phyloP scores from a whole-genome alignment of 345 rosid genomes.

The Mangifera indica region DNA sequence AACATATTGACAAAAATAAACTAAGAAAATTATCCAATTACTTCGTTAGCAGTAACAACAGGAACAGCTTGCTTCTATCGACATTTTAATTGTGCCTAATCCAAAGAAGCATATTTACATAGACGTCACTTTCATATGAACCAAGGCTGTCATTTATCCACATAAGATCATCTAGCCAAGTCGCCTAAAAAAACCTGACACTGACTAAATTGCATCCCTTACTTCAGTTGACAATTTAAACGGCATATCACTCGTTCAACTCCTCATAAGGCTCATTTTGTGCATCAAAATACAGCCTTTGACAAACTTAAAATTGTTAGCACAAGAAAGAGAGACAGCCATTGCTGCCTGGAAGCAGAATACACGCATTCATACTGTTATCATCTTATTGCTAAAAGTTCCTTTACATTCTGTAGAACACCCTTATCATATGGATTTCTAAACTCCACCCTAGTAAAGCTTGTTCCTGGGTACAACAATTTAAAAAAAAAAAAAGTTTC shows the following conservation, averaged over 20 bases:
- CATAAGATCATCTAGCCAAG: not conserved
- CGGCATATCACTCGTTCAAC: not conserved
- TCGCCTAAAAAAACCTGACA: not conserved
- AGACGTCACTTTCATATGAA: not conserved
- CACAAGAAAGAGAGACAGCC: not conserved
- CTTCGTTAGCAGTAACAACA: not conserved
- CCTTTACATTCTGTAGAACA: slow-evolving; percentile 42
- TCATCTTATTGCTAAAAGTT: slow-evolving; percentile 23
- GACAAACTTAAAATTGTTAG: not conserved
- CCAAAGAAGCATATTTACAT: not conserved
- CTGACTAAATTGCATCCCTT: not conserved
- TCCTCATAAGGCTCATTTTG: not conserved
- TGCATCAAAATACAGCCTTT: not conserved
- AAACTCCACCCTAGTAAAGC: slow-evolving; percentile 24
- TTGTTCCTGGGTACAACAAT: slow-evolving; percentile 31
- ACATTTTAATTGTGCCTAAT: not conserved
- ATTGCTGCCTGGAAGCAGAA: no score
- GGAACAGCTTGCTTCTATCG: not conserved
- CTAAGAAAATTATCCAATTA: not conserved
- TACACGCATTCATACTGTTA: not conserved
- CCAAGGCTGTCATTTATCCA: not conserved
- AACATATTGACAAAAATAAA: not conserved
- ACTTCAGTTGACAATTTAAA: not conserved
- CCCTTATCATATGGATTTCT: slow-evolving; percentile 56
- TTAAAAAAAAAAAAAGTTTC: not conserved